Conservation (phyloP, 2,329 filamentous ascomycete species). For the Pseudogymnoascus sp. region DNA sequence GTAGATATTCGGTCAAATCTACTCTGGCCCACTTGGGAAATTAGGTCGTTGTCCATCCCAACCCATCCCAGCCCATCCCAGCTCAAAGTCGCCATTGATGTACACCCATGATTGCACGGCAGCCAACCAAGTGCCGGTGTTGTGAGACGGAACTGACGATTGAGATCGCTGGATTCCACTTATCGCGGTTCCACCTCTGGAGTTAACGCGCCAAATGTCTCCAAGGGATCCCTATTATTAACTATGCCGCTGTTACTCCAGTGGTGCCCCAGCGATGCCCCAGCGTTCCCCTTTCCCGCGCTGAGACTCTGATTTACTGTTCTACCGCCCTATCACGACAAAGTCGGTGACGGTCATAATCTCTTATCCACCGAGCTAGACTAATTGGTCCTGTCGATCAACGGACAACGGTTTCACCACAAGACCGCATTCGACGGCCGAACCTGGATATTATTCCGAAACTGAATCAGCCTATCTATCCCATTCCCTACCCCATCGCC, state of each 20-base stretch:
- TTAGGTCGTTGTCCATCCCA: slow-evolving; percentile 13
- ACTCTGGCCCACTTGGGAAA: background rate
- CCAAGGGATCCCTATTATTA: background rate
- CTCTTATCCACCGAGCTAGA: background rate
- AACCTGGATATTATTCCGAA: slow-evolving; percentile 6
- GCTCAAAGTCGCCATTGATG: slow-evolving; percentile 11
- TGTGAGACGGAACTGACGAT: background rate
- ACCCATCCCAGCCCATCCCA: no score
- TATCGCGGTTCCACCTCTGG: background rate
- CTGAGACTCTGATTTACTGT: background rate
- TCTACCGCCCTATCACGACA: background rate
- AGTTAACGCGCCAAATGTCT: background rate
- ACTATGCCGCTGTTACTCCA: background rate
- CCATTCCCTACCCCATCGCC: background rate
- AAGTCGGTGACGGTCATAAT: slow-evolving; percentile 3
- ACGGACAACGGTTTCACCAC: slow-evolving; percentile 2
- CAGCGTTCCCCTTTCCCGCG: background rate
- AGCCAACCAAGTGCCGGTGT: slow-evolving; percentile 4
- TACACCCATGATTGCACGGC: background rate
- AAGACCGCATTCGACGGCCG: background rate
- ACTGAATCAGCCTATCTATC: background rate
- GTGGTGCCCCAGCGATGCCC: no score
- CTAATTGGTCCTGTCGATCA: background rate
- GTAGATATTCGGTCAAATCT: slow-evolving; percentile 3
- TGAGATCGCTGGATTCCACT: background rate